Conservation (phyloP, 1,284 basidiomycete genomes). For the Irpex sp. region DNA sequence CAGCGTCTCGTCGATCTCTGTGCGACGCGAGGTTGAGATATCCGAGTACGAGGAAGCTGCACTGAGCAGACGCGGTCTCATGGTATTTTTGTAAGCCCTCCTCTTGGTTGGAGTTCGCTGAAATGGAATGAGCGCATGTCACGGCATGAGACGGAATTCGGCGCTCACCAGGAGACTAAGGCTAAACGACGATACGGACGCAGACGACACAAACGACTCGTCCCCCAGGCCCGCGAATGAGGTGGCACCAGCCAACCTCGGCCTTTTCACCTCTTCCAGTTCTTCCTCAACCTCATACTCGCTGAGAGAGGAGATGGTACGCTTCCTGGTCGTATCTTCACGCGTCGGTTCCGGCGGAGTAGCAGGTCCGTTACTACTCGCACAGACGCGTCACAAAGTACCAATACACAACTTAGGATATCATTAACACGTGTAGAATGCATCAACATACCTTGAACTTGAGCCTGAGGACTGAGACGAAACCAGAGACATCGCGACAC, state of each 20-base stretch:
- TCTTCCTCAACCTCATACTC: background rate
- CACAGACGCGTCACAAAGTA: background rate
- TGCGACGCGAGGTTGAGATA: constrained; percentile 1
- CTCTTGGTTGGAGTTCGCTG: background rate
- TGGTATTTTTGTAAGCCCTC: background rate
- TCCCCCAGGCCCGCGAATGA: constrained; percentile 3
- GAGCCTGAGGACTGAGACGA: background rate
- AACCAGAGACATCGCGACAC: background rate
- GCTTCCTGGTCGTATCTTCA: constrained; percentile 3
- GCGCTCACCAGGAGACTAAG: background rate
- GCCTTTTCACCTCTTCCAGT: constrained; percentile 4
- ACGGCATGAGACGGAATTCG: background rate
- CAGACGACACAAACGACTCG: background rate
- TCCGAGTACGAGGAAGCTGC: constrained; percentile 7
- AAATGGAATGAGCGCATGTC: background rate
- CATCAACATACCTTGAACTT: background rate
- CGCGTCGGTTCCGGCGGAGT: background rate
- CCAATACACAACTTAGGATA: background rate
- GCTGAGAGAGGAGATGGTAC: constrained; percentile 1
- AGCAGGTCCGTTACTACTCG: background rate
- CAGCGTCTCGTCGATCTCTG: constrained; percentile 2
- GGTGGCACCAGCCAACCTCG: background rate
- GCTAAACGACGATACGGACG: background rate
- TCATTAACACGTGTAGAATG: background rate
- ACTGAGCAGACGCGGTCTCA: constrained; percentile 5